These are phyloP conservation scores for Venturia asperata DNA, from an alignment of 2,329 filamentous ascomycete genomes.

Conservation along the genomic window DNA sequence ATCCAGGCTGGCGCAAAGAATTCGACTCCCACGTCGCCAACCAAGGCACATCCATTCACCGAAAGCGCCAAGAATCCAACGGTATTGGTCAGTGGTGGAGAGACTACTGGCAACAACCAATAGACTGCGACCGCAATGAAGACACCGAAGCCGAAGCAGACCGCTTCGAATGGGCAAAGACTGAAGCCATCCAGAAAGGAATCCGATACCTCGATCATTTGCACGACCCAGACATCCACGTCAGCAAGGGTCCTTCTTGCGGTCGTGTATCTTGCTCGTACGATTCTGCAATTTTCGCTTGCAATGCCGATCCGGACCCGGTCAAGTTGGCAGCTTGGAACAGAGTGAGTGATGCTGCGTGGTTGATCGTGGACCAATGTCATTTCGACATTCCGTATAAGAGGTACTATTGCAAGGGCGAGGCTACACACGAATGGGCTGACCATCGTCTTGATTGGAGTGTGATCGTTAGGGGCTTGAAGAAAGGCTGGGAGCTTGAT, in stretches of 20 bases:
- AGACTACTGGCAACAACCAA: neutral
- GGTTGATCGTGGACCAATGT: neutral
- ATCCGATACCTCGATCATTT: neutral
- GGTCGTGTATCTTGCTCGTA: neutral
- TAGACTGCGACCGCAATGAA: neutral
- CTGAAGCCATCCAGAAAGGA: neutral
- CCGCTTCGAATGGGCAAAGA: neutral
- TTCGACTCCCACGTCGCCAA: neutral
- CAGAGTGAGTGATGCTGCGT: neutral
- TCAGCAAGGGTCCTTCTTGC: neutral
- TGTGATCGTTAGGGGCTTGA: constrained; percentile 2
- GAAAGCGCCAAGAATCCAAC: too few species aligned
- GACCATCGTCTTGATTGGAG: neutral
- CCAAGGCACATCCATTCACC: neutral
- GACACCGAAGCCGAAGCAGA: neutral
- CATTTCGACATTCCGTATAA: neutral
- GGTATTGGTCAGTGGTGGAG: too few species aligned
- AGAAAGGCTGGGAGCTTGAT: neutral
- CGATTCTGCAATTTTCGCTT: neutral
- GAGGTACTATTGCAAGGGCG: neutral
- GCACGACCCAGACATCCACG: neutral
- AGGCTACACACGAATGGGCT: neutral
- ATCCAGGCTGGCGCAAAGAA: neutral
- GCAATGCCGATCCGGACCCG: neutral
- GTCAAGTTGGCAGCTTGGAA: neutral